A percentile compares a stretch with the other conserved stretches of the same genome.
phyloP scores from a whole-genome alignment of 176 grass and related monocot species.

The Zizania latifolia region DNA sequence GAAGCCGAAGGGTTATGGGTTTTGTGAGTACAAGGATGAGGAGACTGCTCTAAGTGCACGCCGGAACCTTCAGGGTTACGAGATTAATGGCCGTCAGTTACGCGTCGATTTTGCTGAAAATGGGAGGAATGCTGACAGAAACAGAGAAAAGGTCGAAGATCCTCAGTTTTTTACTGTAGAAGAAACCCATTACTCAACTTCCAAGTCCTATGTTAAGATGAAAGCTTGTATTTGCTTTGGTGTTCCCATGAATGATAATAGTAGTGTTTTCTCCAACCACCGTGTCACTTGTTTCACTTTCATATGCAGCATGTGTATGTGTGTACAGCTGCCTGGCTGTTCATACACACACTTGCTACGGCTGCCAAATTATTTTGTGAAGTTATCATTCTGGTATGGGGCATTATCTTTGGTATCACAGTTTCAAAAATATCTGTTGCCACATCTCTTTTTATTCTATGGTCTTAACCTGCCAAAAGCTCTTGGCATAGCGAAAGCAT shows the following conservation, averaged over 20 bases:
- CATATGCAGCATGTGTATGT: conserved; percentile 29
- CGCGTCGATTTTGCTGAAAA: conserved; percentile 99
- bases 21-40: conserved; percentile 99
- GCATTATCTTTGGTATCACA: background rate
- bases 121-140: conserved; percentile 92
- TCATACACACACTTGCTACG: conserved; percentile 21
- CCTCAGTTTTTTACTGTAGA: conserved; percentile 39
- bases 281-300: conserved; percentile 38
- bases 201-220: conserved; percentile 30
- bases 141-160: conserved; percentile 89
- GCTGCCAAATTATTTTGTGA: background rate
- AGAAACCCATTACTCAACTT: conserved; percentile 28
- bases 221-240: conserved; percentile 34
- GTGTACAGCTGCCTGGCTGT: conserved; percentile 29
- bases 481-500: background rate
- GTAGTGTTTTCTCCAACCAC: conserved; percentile 12
- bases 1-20: conserved; percentile 96
- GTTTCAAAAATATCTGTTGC: background rate
- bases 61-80: conserved; percentile 94
- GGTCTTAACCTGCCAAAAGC: background rate
- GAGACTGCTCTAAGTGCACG: conserved; percentile 97
- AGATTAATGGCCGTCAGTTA: conserved; percentile 93
- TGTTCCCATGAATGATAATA: conserved; percentile 52
- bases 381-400: background rate
- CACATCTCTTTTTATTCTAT: background rate